phyloP scores from a whole-genome alignment of 495 filamentous ascomycete genomes.

The Hyaloscypha hepaticicola region DNA sequence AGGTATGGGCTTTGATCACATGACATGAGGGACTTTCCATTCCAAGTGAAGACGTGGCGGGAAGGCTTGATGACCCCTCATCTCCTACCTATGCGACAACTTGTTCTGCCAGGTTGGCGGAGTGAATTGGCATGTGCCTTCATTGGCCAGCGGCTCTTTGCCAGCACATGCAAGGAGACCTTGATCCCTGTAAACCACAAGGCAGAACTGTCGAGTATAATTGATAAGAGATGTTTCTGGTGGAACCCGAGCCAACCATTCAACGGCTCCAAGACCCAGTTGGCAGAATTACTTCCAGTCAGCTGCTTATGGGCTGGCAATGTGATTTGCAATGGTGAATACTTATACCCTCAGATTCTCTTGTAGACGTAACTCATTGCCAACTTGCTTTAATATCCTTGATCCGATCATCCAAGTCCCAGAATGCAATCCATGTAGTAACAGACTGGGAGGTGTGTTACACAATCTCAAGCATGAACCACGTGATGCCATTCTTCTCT shows the following conservation, averaged over 20 bases:
- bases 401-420: neutral
- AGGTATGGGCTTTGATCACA: neutral
- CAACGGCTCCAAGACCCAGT: neutral
- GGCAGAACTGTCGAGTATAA: slow-evolving; percentile 12
- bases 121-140: slow-evolving; percentile 6
- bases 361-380: too few relatives aligned
- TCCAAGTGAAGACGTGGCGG: neutral
- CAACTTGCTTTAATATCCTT: too few relatives aligned
- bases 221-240: slow-evolving; percentile 13
- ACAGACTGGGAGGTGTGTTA: neutral
- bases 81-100: neutral
- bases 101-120: slow-evolving; percentile 16
- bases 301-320: slow-evolving; percentile 11
- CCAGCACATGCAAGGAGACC: slow-evolving; percentile 27
- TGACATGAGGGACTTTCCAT: neutral
- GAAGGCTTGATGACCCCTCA: neutral
- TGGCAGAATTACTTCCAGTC: slow-evolving; percentile 8
- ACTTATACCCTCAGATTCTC: too few relatives aligned
- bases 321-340: too few relatives aligned
- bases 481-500: neutral
- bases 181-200: slow-evolving; percentile 23
- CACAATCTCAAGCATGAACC: neutral
- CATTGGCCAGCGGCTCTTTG: slow-evolving; percentile 25
- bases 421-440: neutral
- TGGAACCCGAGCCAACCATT: slow-evolving; percentile 4